Conservation (phyloP, 2,329 filamentous ascomycete species). For the Alternaria triticimaculans region DNA sequence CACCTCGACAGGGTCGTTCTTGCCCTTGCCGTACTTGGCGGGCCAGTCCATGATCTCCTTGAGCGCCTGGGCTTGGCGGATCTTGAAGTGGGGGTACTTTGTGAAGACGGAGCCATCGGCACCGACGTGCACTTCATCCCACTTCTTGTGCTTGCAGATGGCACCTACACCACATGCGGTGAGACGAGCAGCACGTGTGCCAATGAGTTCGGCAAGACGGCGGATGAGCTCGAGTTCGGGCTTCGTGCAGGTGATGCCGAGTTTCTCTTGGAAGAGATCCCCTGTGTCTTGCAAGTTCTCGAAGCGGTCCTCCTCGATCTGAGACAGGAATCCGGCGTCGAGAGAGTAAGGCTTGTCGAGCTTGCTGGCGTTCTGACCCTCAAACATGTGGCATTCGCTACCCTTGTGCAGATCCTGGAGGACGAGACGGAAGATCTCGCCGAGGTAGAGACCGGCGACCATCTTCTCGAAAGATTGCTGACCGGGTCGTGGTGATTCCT, state of each 20-base stretch:
- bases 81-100: constrained; percentile 99
- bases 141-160: constrained; percentile 95
- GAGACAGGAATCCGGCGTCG: constrained; percentile 90
- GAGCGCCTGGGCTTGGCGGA: constrained; percentile 84
- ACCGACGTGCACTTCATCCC: constrained; percentile 87
- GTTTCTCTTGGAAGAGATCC: constrained; percentile 79
- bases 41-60: constrained; percentile 97
- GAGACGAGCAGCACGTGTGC: constrained; percentile 89
- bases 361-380: constrained; percentile 78
- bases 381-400: constrained; percentile 71
- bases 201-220: constrained; percentile 89
- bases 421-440: constrained; percentile 90
- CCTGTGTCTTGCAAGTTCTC: constrained; percentile 92
- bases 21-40: constrained; percentile 72
- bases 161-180: constrained; percentile 95
- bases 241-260: constrained; percentile 72
- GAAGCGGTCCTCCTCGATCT: constrained; percentile 93
- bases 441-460: constrained; percentile 92
- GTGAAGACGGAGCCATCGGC: constrained; percentile 98
- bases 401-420: constrained; percentile 82
- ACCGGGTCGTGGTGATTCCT: constrained; percentile 87
- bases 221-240: constrained; percentile 89
- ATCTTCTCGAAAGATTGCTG: constrained; percentile 98
- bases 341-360: constrained; percentile 87
- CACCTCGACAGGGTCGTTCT: constrained; percentile 77